phyloP scores from a whole-genome alignment of 179 eudicot genomes.

The Camellia oleifera region DNA sequence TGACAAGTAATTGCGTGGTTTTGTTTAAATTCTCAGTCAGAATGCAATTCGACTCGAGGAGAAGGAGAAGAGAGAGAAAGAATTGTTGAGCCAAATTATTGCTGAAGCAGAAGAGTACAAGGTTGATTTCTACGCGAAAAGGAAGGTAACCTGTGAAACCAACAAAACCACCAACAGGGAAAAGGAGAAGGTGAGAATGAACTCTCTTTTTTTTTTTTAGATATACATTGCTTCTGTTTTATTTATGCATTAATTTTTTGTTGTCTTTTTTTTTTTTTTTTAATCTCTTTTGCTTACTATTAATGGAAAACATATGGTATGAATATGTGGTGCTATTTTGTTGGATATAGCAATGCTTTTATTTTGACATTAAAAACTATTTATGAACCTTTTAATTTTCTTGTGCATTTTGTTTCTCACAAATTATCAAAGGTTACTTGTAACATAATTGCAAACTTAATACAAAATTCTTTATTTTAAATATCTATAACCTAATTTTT shows the following conservation, averaged over 20 bases:
- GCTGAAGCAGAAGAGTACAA: constrained; percentile 73
- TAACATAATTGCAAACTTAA: neutral
- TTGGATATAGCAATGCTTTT: neutral
- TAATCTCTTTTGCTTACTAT: neutral
- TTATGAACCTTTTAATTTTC: neutral
- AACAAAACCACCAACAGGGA: constrained; percentile 52
- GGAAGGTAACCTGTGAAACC: constrained; percentile 40
- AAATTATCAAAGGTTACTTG: neutral
- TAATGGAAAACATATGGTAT: neutral
- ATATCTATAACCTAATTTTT: neutral
- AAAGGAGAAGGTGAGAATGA: constrained; percentile 53
- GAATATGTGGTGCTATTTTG: neutral
- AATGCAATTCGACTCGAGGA: constrained; percentile 68
- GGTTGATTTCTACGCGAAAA: constrained; percentile 46
- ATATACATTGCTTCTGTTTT: neutral
- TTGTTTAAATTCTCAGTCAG: constrained; percentile 32
- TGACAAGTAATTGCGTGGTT: neutral
- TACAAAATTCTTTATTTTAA: neutral
- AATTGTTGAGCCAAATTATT: constrained; percentile 51
- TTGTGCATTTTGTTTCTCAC: neutral
- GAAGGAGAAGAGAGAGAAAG: constrained; percentile 72
- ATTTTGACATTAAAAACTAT: neutral
- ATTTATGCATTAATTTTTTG: neutral
- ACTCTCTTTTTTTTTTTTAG: neutral
- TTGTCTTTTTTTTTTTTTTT: neutral